Evolutionary conservation across 768 basidiomycete genomes (phyloP).

Genomic region (Macrocybe gigantea): DNA sequence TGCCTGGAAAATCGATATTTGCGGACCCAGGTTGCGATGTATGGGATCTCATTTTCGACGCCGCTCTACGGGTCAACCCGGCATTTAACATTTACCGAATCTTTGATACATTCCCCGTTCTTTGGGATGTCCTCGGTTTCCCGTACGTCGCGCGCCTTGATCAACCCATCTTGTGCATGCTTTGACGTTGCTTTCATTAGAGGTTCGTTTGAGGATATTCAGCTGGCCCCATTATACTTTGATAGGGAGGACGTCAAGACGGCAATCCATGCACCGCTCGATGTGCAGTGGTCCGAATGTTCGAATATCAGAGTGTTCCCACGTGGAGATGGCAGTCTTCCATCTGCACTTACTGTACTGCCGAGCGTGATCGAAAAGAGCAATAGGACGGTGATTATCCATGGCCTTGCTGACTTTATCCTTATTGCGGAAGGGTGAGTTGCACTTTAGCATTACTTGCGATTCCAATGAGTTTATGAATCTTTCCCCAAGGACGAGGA

Average conservation of each 20-base stretch:
- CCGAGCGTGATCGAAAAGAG: slow-evolving; percentile 76
- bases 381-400: slow-evolving; percentile 59
- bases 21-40: slow-evolving; percentile 53
- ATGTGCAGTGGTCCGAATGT: slow-evolving; percentile 62
- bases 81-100: slow-evolving; percentile 77
- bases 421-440: slow-evolving; percentile 69
- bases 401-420: slow-evolving; percentile 70
- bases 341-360: slow-evolving; percentile 58
- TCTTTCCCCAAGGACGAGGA: slow-evolving; percentile 36
- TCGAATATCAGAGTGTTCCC: slow-evolving; percentile 56
- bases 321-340: slow-evolving; percentile 52
- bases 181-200: slow-evolving; percentile 20
- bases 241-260: slow-evolving; percentile 60
- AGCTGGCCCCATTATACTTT: slow-evolving; percentile 62
- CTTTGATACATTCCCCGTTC: slow-evolving; percentile 67
- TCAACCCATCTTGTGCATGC: not conserved
- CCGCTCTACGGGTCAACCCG: slow-evolving; percentile 58
- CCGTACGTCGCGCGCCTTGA: slow-evolving; percentile 37
- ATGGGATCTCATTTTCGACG: slow-evolving; percentile 61
- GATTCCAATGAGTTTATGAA: not conserved
- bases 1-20: slow-evolving; percentile 52
- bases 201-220: slow-evolving; percentile 48
- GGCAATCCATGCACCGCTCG: slow-evolving; percentile 64
- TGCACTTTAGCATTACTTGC: not conserved
- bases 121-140: slow-evolving; percentile 83